Conservation (phyloP, 768 basidiomycete genomes). For the Lactarius deliciosus region DNA sequence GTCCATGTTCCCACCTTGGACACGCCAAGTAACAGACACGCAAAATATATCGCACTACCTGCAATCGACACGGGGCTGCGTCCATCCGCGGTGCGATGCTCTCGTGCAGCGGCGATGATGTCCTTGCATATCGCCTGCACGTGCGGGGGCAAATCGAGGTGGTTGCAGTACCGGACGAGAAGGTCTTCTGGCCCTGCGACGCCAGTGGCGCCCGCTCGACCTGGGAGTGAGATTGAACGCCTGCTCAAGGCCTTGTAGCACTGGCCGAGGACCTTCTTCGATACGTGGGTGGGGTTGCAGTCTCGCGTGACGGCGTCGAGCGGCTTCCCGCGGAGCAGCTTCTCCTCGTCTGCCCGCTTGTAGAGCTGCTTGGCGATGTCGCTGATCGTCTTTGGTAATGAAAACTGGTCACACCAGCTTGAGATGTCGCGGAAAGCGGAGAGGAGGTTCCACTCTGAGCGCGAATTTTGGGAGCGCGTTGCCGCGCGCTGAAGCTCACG, state of each 20-base stretch:
- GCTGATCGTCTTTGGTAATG: conserved; percentile 88
- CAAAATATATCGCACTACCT: conserved; percentile 94
- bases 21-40: conserved; percentile 76
- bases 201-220: conserved; percentile 47
- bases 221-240: conserved; percentile 88
- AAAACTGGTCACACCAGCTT: conserved; percentile 94
- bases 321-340: conserved; percentile 86
- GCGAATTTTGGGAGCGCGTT: conserved; percentile 72
- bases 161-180: conserved; percentile 91
- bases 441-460: conserved; percentile 81
- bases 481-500: conserved; percentile 92
- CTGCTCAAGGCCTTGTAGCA: conserved; percentile 68
- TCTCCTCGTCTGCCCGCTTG: conserved; percentile 96
- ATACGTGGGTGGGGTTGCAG: conserved; percentile 88
- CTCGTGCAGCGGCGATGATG: conserved; percentile 75
- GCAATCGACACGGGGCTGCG: conserved; percentile 97
- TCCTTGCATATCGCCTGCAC: conserved; percentile 83
- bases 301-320: conserved; percentile 92
- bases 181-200: conserved; percentile 79
- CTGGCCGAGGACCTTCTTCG: conserved; percentile 93
- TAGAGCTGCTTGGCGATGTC: conserved; percentile 97
- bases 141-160: conserved; percentile 79
- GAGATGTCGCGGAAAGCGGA: conserved; percentile 90
- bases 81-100: conserved; percentile 88
- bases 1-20: conserved; percentile 55